Evolutionary conservation across 2,329 filamentous ascomycete genomes (phyloP).

Genomic region (Talaromyces atroroseus): DNA sequence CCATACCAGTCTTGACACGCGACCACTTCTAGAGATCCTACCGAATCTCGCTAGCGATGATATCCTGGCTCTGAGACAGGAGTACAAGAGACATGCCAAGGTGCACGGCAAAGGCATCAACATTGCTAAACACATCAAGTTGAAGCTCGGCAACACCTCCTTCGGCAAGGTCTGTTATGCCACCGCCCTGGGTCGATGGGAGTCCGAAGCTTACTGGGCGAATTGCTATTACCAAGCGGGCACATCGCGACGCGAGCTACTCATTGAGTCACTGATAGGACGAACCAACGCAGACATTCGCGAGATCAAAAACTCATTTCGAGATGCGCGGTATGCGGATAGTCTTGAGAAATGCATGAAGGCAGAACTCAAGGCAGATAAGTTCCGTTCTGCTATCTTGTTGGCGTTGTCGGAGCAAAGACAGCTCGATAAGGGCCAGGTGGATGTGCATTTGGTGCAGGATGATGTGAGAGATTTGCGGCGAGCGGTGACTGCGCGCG

Average conservation of each 20-base stretch:
- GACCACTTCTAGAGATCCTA: conserved; percentile 73
- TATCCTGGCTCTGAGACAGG: conserved; percentile 73
- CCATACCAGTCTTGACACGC: conserved; percentile 61
- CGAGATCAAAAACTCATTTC: conserved; percentile 80
- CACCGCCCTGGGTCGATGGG: conserved; percentile 82
- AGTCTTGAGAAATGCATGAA: conserved; percentile 79
- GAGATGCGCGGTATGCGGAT: conserved; percentile 85
- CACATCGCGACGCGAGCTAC: conserved; percentile 74
- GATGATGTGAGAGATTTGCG: conserved; percentile 70
- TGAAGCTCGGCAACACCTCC: conserved; percentile 41
- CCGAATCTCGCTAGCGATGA: conserved; percentile 82
- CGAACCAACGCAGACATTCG: conserved; percentile 81
- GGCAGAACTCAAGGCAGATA: conserved; percentile 88
- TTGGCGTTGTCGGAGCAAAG: conserved; percentile 74
- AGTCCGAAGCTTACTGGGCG: conserved; percentile 94
- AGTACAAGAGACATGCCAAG: conserved; percentile 89
- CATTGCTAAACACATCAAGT: conserved; percentile 47
- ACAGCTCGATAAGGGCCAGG: conserved; percentile 71
- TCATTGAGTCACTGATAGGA: conserved; percentile 92
- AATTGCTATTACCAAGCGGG: conserved; percentile 96
- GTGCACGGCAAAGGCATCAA: conserved; percentile 45
- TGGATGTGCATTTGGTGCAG: conserved; percentile 58
- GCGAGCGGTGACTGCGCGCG: conserved; percentile 61
- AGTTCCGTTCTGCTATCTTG: conserved; percentile 85
- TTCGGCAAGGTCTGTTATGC: conserved; percentile 91